Percentiles rank a stretch among this genome's conserved stretches.
phyloP scores from a whole-genome alignment of 1,284 basidiomycete genomes.

The Ganoderma leucocontextum region DNA sequence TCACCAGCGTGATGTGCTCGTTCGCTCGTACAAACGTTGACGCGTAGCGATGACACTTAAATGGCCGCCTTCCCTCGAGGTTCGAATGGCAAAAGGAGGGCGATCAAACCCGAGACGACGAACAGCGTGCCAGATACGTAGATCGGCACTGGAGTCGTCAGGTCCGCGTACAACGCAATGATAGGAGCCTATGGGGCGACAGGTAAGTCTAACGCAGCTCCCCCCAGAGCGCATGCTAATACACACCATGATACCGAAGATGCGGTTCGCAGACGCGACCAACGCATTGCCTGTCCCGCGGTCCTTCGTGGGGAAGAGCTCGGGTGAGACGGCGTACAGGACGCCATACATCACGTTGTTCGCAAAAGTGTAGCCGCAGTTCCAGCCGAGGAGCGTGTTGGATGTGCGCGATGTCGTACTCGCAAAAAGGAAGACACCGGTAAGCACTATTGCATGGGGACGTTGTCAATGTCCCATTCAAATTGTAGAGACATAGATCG shows the following conservation, averaged over 20 bases:
- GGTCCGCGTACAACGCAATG: slow-evolving; percentile 68
- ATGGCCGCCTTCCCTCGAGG: slow-evolving; percentile 73
- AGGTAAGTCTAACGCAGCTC: not conserved
- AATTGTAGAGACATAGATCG: not conserved
- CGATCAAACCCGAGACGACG: slow-evolving; percentile 65
- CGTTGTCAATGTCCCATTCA: not conserved
- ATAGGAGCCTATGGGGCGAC: slow-evolving; percentile 60
- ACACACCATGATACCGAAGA: slow-evolving; percentile 70
- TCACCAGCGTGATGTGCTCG: not conserved
- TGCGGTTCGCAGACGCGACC: slow-evolving; percentile 63
- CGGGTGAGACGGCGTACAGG: slow-evolving; percentile 70
- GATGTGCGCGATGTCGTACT: slow-evolving; percentile 72
- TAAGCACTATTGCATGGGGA: slow-evolving; percentile 52
- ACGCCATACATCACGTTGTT: slow-evolving; percentile 81
- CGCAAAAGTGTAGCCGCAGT: slow-evolving; percentile 71
- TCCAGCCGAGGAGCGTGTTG: slow-evolving; percentile 73
- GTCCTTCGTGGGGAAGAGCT: slow-evolving; percentile 76
- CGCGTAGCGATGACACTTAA: slow-evolving; percentile 33
- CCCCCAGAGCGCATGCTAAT: not conserved
- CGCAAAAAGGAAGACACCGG: slow-evolving; percentile 74
- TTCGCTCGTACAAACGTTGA: not conserved
- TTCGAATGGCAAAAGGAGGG: slow-evolving; percentile 76
- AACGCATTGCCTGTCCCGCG: slow-evolving; percentile 79
- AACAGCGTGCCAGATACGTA: slow-evolving; percentile 76
- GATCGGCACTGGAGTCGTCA: slow-evolving; percentile 72